Evolutionary conservation across 495 filamentous ascomycete genomes (phyloP).

Genomic region (Pyrenula massariospora): DNA sequence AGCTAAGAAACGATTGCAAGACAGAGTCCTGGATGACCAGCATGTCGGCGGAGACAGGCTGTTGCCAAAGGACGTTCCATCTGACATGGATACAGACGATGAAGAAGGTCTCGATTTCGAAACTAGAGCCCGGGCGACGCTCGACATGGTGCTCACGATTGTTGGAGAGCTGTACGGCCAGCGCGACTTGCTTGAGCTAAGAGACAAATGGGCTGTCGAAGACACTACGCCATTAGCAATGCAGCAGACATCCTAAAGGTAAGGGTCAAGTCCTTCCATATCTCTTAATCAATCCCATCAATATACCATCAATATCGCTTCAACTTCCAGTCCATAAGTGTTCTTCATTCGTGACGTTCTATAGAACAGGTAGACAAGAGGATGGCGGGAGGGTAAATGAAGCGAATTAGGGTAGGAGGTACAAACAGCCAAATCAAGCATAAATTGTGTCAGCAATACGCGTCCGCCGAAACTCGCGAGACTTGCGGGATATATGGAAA

Average conservation of each 20-base stretch:
- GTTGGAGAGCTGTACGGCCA: constrained; percentile 88
- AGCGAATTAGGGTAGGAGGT: not conserved
- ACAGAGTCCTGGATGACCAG: constrained; percentile 21
- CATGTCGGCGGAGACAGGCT: constrained; percentile 3
- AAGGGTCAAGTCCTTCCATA: not conserved
- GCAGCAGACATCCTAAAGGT: not conserved
- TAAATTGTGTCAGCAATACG: too few relatives aligned
- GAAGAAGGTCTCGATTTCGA: constrained; percentile 9
- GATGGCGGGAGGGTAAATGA: not conserved
- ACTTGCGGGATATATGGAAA: too few relatives aligned
- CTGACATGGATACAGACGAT: constrained; percentile 9
- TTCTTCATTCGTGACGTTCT: not conserved
- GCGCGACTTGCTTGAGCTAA: constrained; percentile 66
- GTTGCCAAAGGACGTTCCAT: not conserved
- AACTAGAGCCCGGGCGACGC: constrained; percentile 33
- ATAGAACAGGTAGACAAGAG: not conserved
- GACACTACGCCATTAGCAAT: not conserved
- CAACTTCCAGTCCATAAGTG: too few relatives aligned
- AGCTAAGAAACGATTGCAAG: constrained; percentile 47
- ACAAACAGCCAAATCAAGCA: too few relatives aligned
- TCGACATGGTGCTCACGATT: constrained; percentile 88
- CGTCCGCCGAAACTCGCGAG: too few relatives aligned
- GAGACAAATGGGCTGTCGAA: constrained; percentile 34
- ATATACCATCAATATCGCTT: too few relatives aligned
- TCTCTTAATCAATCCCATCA: not conserved